A percentile compares a stretch with the other conserved stretches of the same genome.
Evolutionary conservation across 2,329 filamentous ascomycete species (phyloP).

Genomic region (Pseudocercospora fuligena): DNA sequence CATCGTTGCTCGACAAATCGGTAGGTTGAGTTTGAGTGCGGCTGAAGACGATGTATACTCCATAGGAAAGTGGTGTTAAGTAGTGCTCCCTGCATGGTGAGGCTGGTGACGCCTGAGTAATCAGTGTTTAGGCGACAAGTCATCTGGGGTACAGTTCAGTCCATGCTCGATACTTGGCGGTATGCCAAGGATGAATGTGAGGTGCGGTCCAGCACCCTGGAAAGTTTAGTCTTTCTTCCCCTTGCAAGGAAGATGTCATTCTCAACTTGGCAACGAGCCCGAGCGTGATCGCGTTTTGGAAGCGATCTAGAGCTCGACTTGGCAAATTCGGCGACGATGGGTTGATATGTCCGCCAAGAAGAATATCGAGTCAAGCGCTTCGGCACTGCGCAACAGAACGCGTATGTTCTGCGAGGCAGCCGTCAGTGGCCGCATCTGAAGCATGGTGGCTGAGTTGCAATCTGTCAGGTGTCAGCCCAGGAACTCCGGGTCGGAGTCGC

Average conservation of each 20-base stretch:
- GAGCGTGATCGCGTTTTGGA: background rate
- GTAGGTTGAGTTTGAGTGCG: background rate
- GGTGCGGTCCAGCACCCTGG: background rate
- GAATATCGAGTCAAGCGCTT: background rate
- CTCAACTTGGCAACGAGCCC: slow-evolving; percentile 2
- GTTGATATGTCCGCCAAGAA: slow-evolving; percentile 1
- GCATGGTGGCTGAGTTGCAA: background rate
- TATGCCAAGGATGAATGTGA: background rate
- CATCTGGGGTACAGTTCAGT: background rate
- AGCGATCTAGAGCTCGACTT: background rate
- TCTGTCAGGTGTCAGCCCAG: background rate
- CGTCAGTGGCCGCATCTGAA: background rate
- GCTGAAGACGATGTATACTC: background rate
- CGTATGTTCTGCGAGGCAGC: too few species aligned
- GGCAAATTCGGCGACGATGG: background rate
- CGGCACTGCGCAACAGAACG: too few species aligned
- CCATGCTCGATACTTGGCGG: background rate
- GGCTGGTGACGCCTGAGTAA: background rate
- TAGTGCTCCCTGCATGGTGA: background rate
- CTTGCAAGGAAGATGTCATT: background rate
- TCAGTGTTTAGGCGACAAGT: background rate
- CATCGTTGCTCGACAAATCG: background rate
- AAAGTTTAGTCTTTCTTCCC: background rate
- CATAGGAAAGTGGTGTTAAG: background rate
- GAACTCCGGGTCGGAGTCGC: background rate